Conservation (phyloP, 805 yeast genomes). For the Schwanniomyces vanrijiae region DNA sequence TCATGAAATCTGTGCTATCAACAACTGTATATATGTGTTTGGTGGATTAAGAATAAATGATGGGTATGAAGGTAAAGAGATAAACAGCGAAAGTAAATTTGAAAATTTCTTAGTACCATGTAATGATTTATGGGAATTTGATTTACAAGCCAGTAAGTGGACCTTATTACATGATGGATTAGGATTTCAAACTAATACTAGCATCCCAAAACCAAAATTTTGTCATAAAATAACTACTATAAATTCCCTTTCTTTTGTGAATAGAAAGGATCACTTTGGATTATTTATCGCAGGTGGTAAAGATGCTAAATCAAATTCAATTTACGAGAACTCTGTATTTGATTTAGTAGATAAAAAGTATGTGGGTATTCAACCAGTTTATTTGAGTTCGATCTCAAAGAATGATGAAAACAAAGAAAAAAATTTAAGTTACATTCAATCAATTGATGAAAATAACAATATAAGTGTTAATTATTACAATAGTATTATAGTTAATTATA, state of each 20-base stretch:
- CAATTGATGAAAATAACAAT: constrained; percentile 15
- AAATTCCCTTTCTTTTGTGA: constrained; percentile 35
- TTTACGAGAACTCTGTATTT: constrained; percentile 38
- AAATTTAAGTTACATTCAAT: constrained; percentile 12
- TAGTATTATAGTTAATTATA: constrained; percentile 32
- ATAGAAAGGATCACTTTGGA: constrained; percentile 45
- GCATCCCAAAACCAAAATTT: constrained; percentile 43
- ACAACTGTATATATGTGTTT: constrained; percentile 53
- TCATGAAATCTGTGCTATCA: constrained; percentile 56
- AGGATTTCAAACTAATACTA: constrained; percentile 7
- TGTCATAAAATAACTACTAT: constrained; percentile 52
- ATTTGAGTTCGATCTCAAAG: constrained; percentile 8
- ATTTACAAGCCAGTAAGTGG: constrained; percentile 56
- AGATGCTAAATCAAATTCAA: constrained; percentile 30
- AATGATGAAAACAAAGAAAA: constrained; percentile 9
- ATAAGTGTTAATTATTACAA: constrained; percentile 31
- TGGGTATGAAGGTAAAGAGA: constrained; percentile 14
- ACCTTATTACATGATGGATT: constrained; percentile 43
- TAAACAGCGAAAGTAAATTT: not conserved
- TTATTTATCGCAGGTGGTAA: constrained; percentile 56
- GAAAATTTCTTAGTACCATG: constrained; percentile 41
- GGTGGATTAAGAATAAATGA: constrained; percentile 58
- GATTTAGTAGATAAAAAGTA: constrained; percentile 44
- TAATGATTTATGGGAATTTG: constrained; percentile 71
- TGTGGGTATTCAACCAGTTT: constrained; percentile 19